Conservation (phyloP, 2,329 filamentous ascomycete species). For the Metarhizium sp. region DNA sequence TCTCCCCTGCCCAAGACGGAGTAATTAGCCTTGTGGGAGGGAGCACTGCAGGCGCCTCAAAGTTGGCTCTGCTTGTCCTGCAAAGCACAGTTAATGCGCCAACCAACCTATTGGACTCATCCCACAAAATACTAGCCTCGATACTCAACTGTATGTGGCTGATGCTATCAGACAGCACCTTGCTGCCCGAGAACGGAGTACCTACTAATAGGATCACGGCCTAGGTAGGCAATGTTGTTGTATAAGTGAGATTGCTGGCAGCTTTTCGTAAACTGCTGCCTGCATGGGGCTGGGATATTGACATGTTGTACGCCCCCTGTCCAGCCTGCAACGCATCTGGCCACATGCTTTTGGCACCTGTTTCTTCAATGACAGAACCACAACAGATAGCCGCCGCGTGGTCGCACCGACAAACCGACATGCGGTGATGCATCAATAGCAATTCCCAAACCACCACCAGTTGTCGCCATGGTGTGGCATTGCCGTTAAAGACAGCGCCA, state of each 20-base stretch:
- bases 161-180: background rate
- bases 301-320: too few relatives aligned
- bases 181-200: background rate
- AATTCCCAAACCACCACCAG: background rate
- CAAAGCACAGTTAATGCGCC: background rate
- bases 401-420: background rate
- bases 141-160: conserved; percentile 3
- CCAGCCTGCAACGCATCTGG: background rate
- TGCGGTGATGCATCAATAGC: background rate
- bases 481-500: too few relatives aligned
- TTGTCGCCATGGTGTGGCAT: too few relatives aligned
- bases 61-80: background rate
- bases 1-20: too few relatives aligned
- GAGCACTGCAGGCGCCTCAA: background rate
- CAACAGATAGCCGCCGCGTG: background rate
- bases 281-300: background rate
- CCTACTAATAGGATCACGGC: too few relatives aligned
- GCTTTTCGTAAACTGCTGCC: background rate
- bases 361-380: background rate
- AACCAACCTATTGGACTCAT: background rate
- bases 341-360: background rate
- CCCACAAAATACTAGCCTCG: conserved; percentile 1
- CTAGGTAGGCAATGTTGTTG: too few relatives aligned
- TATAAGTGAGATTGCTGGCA: background rate
- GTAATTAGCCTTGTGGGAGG: background rate